Evolutionary conservation across 1,284 basidiomycete species (phyloP), one percentile per base, ranked within the genome.

Genomic region (Trichosporon sp.): DNA sequence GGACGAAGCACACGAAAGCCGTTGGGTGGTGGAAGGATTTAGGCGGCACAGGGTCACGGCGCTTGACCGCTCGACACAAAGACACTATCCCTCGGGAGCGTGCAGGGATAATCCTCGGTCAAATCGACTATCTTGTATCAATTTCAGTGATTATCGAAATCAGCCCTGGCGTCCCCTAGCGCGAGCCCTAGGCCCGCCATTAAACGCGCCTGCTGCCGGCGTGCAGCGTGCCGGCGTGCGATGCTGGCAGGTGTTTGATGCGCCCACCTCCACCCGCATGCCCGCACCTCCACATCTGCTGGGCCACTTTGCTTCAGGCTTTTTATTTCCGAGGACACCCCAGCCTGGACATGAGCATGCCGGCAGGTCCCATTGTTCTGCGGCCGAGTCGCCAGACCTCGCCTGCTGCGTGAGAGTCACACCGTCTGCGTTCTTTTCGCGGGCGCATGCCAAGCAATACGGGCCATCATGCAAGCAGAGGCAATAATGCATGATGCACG

Each of bases 41-140:
- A 25, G n/a, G 11, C 47, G 21, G n/a, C 34, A 5, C 47, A 51
- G 47, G 47, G 21, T 51, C 23, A 51, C 21, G n/a, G 47, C 21
- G 4, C 18, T n/a, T 3, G n/a, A n/a, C n/a, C n/a, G n/a, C n/a
- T n/a, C n/a, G n/a, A 23, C 15, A 25, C 21, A 23, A 51, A 8
- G 21, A 25, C 47, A 51, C 21, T 51, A 51, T 3, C 47, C 35
- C 12, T 38, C 12, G 12, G 18, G n/a, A 42, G 21, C 23, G 12
- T 53, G n/a, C 13, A 31, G 53, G 53, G 53, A 58, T 31, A 58
- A 58, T 58, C 53, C 53, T 58, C 53, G 53, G 53, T 31, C 53
- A 58, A 58, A 58, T 58, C 53, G 53, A 27, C 25, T 58, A 58
- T 58, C 53, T 58, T 58, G 25, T 58, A 58, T 58, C 47, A n/a